phyloP scores from a whole-genome alignment of 2,329 filamentous ascomycete genomes.

The Emmonsiellopsis sp. region DNA sequence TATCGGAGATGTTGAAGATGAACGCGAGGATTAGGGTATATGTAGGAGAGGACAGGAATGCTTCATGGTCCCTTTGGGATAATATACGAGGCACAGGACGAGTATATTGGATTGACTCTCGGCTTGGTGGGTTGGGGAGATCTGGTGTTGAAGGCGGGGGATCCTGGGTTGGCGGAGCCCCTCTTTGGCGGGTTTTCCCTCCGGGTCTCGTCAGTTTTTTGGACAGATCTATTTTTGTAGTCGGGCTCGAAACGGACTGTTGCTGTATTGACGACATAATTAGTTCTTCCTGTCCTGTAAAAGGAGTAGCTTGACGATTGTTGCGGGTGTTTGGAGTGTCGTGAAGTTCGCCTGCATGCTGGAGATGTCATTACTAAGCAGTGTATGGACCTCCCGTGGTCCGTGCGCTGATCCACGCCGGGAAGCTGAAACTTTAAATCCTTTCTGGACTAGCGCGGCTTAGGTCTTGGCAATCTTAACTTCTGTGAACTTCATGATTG shows the following conservation, averaged over 20 bases:
- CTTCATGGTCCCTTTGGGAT: slow-evolving; percentile 66
- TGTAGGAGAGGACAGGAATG: slow-evolving; percentile 70
- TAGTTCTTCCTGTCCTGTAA: no score
- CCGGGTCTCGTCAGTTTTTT: slow-evolving; percentile 29
- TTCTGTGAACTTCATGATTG: no score
- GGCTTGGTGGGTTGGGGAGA: slow-evolving; percentile 59
- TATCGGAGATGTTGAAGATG: slow-evolving; percentile 76
- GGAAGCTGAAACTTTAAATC: neutral
- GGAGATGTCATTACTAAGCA: no score
- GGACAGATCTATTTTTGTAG: slow-evolving; percentile 27
- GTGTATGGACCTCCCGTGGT: neutral
- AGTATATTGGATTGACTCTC: slow-evolving; percentile 52
- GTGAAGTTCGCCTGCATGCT: no score
- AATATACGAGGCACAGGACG: slow-evolving; percentile 71
- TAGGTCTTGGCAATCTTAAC: no score
- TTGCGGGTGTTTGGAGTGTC: no score
- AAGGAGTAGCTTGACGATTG: no score
- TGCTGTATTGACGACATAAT: slow-evolving; percentile 13
- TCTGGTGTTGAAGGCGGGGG: slow-evolving; percentile 68
- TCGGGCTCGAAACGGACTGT: slow-evolving; percentile 4
- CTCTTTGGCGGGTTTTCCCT: slow-evolving; percentile 24
- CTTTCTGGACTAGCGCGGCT: neutral
- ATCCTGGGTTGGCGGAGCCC: slow-evolving; percentile 21
- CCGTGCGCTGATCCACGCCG: neutral
- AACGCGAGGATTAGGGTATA: slow-evolving; percentile 72